Base-by-base conservation (phyloP, 371 early-diverging fungal genomes). In the Umbelopsis sp. region DNA sequence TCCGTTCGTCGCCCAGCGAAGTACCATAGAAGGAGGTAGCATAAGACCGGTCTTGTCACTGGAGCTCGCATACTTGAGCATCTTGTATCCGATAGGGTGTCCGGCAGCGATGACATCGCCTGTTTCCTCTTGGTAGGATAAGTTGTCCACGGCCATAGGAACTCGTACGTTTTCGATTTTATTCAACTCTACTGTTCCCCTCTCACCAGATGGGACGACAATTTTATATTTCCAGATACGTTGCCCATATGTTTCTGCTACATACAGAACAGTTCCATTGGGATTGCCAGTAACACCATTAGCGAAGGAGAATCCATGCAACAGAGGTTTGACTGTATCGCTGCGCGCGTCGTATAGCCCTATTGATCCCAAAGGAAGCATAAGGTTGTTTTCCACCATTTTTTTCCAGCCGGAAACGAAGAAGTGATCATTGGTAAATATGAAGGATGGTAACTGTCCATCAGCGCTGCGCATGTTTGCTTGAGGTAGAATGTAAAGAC, bases 381-480 rank as follows among this genome's bases (percentile, higher is more conserved):
- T n/a, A 12, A 69, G 45, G 41, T 65, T 75, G 45, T 72, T 72
- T 67, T 82, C 83, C 0, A 77, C 3, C 10, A 65, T 41, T n/a
- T 77, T 80, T 18, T 72, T 51, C 4, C 71, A 8, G 4, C 63
- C 65, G 3, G 62, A 29, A 12, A 38, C 10, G 45, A 74, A 76
- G 32, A 73, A 73, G 50, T 81, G 80, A 18, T 76, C 77, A 22
- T 78, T 75, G 5, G 74, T 70, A 16, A 77, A 76, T 48, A 80
- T 80, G 72, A 82, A 82, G 3, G 83, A 82, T 24, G 82, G 82
- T 1, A 65, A 69, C 1, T 25, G 50, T 12, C 80, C 82, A 63
- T 82, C 82, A 9, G 66, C 53, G 18, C 70, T 64, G 46, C 72
- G 65, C 41, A 70, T 74, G 18, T 63, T 67, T 3, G 46, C 65